A percentile compares a stretch with the other conserved stretches of the same genome.
phyloP scores from a whole-genome alignment of 768 basidiomycete genomes.

The Tulasnella calospora region DNA sequence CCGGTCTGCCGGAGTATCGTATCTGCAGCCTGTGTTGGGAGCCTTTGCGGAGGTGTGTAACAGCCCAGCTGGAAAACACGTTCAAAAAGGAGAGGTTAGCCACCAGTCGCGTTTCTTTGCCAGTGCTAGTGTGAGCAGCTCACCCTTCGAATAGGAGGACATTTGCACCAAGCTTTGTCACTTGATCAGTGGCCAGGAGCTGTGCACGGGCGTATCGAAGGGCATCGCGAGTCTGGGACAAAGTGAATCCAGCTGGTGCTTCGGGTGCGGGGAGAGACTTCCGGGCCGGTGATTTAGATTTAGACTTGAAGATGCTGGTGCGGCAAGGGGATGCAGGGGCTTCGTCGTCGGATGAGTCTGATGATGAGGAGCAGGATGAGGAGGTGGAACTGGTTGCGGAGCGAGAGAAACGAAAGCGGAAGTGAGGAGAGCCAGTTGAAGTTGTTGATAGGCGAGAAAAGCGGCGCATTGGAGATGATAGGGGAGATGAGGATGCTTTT shows the following conservation, averaged over 20 bases:
- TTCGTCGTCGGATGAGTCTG: background rate
- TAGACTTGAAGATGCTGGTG: background rate
- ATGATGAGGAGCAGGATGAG: background rate
- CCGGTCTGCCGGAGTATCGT: conserved; percentile 13
- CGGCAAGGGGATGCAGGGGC: background rate
- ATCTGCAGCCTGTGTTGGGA: conserved; percentile 4
- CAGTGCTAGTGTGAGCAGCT: background rate
- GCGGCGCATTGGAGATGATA: background rate
- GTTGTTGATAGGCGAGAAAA: background rate
- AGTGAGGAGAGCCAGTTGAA: background rate
- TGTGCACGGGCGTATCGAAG: conserved; percentile 9
- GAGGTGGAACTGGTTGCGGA: background rate
- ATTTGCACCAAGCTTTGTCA: conserved; percentile 12
- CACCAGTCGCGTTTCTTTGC: background rate
- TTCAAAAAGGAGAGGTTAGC: background rate
- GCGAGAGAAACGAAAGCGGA: background rate
- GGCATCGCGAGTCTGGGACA: conserved; percentile 13
- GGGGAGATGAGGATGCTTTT: background rate
- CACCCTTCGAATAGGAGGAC: conserved; percentile 17
- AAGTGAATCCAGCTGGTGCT: background rate
- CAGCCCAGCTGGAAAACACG: conserved; percentile 11
- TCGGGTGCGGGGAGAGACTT: background rate
- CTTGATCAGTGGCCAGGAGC: background rate
- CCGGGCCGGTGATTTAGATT: conserved; percentile 7
- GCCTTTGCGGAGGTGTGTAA: conserved; percentile 18